phyloP scores from a whole-genome alignment of 441 rosid genomes.

The Bocquillonia castaneifolia region DNA sequence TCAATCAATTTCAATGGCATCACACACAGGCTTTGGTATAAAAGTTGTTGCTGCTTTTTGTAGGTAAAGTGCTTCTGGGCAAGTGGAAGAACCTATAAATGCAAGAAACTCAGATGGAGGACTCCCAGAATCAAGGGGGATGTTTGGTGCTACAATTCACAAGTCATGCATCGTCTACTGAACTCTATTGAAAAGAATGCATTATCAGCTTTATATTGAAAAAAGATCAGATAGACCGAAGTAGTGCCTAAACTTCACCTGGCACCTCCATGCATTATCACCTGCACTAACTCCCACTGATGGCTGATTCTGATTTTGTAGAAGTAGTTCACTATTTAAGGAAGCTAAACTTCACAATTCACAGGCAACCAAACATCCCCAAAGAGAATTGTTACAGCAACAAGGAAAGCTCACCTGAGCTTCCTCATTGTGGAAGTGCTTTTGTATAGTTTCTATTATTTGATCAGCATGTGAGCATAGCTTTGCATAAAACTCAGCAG shows the following conservation, averaged over 20 bases:
- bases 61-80: constrained; percentile 56
- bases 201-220: neutral
- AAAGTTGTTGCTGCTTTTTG: constrained; percentile 58
- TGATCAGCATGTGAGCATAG: constrained; percentile 57
- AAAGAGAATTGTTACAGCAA: neutral
- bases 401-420: constrained; percentile 42
- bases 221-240: neutral
- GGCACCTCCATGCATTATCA: constrained; percentile 8
- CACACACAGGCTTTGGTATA: constrained; percentile 57
- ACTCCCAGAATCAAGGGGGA: constrained; percentile 18
- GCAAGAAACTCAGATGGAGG: constrained; percentile 27
- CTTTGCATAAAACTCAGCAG: constrained; percentile 48
- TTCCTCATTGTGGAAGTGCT: constrained; percentile 62
- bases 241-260: neutral
- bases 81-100: constrained; percentile 58
- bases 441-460: constrained; percentile 51
- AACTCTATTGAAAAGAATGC: constrained; percentile 2
- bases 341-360: constrained; percentile 6
- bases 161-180: neutral
- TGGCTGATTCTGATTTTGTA: constrained; percentile 1
- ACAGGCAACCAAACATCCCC: constrained; percentile 20
- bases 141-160: constrained; percentile 9
- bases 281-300: neutral
- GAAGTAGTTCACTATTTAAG: neutral
- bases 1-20: constrained; percentile 73